Conservation (phyloP, 164 flowering plant genomes). For the Piper betle region DNA sequence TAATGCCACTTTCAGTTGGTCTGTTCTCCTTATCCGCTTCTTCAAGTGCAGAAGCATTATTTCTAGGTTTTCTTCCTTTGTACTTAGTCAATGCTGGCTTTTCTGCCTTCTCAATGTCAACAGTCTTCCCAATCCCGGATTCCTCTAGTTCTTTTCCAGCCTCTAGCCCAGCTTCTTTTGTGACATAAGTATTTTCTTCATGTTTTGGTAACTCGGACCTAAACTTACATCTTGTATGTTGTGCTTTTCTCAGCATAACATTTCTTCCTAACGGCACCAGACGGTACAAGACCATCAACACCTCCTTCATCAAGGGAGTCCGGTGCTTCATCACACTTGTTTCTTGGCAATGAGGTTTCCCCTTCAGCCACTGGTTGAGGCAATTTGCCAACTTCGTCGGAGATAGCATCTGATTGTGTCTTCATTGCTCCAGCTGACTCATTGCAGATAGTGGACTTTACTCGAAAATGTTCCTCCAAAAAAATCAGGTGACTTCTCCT, state of each 20-base stretch:
- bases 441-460: background rate
- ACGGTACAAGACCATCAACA: background rate
- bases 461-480: background rate
- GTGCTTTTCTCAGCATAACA: background rate
- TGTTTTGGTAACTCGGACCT: background rate
- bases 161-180: background rate
- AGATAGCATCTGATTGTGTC: background rate
- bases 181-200: background rate
- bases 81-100: background rate
- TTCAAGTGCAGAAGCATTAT: slow-evolving; percentile 2
- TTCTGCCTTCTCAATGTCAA: background rate
- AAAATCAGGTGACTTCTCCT: background rate
- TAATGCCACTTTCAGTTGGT: slow-evolving; percentile 14
- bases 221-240: background rate
- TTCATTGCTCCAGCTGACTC: background rate
- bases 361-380: background rate
- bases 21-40: slow-evolving; percentile 36
- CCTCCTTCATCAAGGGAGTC: background rate
- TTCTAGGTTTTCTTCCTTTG: background rate
- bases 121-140: background rate
- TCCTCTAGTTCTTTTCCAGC: background rate
- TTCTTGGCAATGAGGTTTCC: background rate
- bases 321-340: too few species aligned
- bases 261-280: background rate
- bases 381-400: background rate